Base-by-base conservation (phyloP, 805 yeast species). In the Yarrowia deformans region DNA sequence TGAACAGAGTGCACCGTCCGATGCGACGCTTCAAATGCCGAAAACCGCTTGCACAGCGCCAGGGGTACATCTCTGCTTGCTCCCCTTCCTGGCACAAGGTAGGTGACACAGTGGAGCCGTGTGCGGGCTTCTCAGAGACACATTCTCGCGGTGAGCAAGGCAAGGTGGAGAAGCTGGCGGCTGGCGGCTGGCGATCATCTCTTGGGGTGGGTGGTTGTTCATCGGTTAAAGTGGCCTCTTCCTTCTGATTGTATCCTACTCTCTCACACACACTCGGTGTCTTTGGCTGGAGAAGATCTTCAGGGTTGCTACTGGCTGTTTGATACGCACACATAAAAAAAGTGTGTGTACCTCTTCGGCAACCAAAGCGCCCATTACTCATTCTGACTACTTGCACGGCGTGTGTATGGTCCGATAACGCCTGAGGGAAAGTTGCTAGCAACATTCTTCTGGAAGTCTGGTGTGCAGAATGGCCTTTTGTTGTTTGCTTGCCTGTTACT, bases 11-110 rank as follows among this genome's bases (percentile, higher is more conserved):
- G 32, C n/a, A 18, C 40, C 42, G n/a, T 23, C 35, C 13, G 60
- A 37, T 54, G 60, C 23, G 60, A 54, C 45, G 60, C 60, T 54
- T 54, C 45, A 54, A 54, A 39, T 39, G 60, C 60, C 35, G 45
- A 23, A 54, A 19, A 14, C 43, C 34, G 8, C 45, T 37, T 19
- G 60, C 60, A 54, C 60, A 39, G 60, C 32, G 18, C 60, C 60
- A 54, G 60, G 60, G 60, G 60, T 54, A 39, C 60, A 54, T 9
- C 14, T 34, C 29, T 18, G 29, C 42, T 18, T 52, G 39, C 37
- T n/a, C 55, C 9, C 55, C 16, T n/a, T n/a, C 16, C 29, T 23
- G 29, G 2, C 29, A 23, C 29, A 23, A 23, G 29, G 29, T 23
- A 8, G n/a, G 16, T 52, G 56, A 52, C 56, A 52, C 42, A 52